phyloP scores from a whole-genome alignment of 140 eudicot species.

The Oenanthe javanica region DNA sequence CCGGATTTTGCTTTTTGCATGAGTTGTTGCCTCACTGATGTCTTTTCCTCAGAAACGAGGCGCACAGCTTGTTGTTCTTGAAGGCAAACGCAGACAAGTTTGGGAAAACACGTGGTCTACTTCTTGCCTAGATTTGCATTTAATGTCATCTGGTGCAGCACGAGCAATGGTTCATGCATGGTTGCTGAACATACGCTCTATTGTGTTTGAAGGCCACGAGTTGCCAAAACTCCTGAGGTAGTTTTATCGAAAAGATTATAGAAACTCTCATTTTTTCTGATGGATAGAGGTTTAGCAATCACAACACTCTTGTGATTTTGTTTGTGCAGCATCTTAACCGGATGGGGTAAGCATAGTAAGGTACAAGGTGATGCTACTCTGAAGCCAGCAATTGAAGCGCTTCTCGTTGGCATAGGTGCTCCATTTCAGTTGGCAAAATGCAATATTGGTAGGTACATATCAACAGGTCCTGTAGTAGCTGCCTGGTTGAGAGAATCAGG shows the following conservation, averaged over 20 bases:
- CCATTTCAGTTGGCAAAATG: constrained; percentile 74
- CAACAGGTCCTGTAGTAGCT: constrained; percentile 69
- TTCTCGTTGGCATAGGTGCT: constrained; percentile 61
- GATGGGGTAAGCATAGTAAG: constrained; percentile 99
- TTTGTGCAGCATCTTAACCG: constrained; percentile 80
- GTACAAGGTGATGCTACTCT: constrained; percentile 87
- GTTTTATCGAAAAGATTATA: neutral
- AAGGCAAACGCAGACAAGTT: constrained; percentile 82
- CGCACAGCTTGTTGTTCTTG: constrained; percentile 89
- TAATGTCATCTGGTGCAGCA: constrained; percentile 99
- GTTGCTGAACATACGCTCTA: constrained; percentile 77
- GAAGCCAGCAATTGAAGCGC: constrained; percentile 75
- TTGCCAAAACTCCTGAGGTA: constrained; percentile 81
- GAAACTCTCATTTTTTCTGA: neutral
- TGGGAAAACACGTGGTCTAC: constrained; percentile 86
- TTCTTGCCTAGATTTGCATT: constrained; percentile 81
- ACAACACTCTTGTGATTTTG: constrained; percentile 7
- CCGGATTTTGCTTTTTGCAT: neutral
- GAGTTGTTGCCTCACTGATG: neutral
- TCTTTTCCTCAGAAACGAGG: constrained; percentile 55
- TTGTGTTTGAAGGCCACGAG: constrained; percentile 78
- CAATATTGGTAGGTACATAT: constrained; percentile 76
- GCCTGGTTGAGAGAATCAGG: constrained; percentile 88
- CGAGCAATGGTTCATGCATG: constrained; percentile 97
- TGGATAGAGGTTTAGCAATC: neutral